Evolutionary conservation across 2,329 filamentous ascomycete species (phyloP), one percentile per base, ranked within the genome.

Genomic region (Colletotrichum spaethianum): DNA sequence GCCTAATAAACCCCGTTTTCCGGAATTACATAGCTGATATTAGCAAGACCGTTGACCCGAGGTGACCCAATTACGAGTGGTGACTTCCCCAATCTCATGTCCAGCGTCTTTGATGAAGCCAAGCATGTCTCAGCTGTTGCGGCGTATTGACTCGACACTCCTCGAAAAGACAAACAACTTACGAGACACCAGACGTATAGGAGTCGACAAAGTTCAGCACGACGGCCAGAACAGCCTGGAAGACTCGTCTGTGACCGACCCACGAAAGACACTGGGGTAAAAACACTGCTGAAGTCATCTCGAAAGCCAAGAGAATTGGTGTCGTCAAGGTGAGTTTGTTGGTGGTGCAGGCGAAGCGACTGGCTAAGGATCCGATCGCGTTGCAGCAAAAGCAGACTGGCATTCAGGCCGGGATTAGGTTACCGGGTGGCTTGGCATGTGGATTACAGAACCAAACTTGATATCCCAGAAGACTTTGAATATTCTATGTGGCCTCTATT

Each of bases 71-170:
- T 50, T 20, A 50, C 46, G 8, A 50, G 46, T 4, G 46, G 46
- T 9, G 46, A 50, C 46, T 50, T 50, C 46, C 46, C 46, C 4
- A 44, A 46, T 18, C 64, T 67, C 46, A 53, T 67, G 64, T 52
- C 7, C 36, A 26, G 6, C 36, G 42, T 67, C 44, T 67, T 67
- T 1, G n/a, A 67, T 1, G 64, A 61, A 31, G 64, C 64, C 2
- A 52, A 31, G 56, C 55, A 53, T n/a, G 2, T 67, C 1, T 42
- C 64, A 7, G 61, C 67, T 11, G 67, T 70, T 11, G 61, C 55
- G 20, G 46, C 67, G 2, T 61, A 70, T 70, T 42, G 67, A 70
- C 28, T 31, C 61, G 1, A 65, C 61, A 1, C 61, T 70, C 20
- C 63, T 70, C 1, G 44, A 63, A 12, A 70, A 59, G 55, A 18